Conservation (phyloP, 2,329 filamentous ascomycete genomes). For the Colletotrichum sublineola region DNA sequence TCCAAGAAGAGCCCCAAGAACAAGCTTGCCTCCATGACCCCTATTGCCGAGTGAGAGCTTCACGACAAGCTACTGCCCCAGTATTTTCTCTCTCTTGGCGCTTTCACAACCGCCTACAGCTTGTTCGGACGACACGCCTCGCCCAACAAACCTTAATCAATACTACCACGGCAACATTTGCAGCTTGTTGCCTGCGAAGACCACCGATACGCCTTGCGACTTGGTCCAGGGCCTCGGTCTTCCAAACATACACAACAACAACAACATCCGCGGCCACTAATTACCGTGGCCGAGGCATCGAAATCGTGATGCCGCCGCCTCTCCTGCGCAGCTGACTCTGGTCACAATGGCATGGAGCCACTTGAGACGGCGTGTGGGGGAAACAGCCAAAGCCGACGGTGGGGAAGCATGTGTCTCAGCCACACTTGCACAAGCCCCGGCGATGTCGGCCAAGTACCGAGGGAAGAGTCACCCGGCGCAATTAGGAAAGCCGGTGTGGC, state of each 20-base stretch:
- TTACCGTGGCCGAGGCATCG: conserved; percentile 1
- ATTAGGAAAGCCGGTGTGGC: conserved; percentile 29
- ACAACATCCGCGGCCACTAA: background rate
- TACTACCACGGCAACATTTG: conserved; percentile 21
- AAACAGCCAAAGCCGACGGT: conserved; percentile 32
- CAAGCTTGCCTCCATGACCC: conserved; percentile 64
- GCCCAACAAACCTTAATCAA: conserved; percentile 36
- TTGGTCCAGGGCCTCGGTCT: conserved; percentile 11
- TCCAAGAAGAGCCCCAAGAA: conserved; percentile 65
- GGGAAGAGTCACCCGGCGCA: conserved; percentile 30
- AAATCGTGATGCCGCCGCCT: background rate
- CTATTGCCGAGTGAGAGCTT: conserved; percentile 62
- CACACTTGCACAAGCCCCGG: conserved; percentile 37
- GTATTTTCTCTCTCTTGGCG: background rate
- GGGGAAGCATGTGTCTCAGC: conserved; percentile 35
- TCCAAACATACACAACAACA: conserved; percentile 20
- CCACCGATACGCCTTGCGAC: conserved; percentile 12
- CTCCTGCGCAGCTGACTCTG: background rate
- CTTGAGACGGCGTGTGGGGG: conserved; percentile 30
- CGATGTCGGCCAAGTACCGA: conserved; percentile 35
- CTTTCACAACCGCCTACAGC: background rate
- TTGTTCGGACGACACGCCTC: conserved; percentile 32
- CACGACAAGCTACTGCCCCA: background rate
- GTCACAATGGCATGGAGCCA: conserved; percentile 20
- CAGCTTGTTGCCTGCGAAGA: conserved; percentile 18